These are phyloP conservation scores for Pontederia crassipes DNA, from an alignment of 176 grass and related monocot species.

Conservation along the genomic window DNA sequence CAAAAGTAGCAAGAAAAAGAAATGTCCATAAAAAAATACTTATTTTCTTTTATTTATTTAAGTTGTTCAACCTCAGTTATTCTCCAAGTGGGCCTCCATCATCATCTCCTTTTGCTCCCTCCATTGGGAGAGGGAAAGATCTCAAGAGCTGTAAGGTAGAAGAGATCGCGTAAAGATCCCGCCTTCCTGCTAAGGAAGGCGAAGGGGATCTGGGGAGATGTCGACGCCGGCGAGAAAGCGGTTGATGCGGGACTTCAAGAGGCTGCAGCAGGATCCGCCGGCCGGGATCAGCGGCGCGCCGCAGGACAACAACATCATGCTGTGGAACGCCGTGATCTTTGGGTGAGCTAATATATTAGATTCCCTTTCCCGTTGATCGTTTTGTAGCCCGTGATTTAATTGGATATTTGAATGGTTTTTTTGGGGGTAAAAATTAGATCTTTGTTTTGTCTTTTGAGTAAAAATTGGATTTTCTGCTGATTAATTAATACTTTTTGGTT, in stretches of 20 bases:
- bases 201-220: slow-evolving; percentile 28
- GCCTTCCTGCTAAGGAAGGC: neutral
- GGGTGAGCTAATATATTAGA: slow-evolving; percentile 21
- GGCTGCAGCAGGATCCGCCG: slow-evolving; percentile 88
- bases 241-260: slow-evolving; percentile 92
- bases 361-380: neutral
- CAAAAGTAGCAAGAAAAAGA: too few relatives aligned
- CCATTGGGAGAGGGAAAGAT: too few relatives aligned
- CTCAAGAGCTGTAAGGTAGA: too few relatives aligned
- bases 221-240: slow-evolving; percentile 93
- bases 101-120: too few relatives aligned
- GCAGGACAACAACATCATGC: slow-evolving; percentile 92
- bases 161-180: too few relatives aligned
- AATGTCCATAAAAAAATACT: too few relatives aligned
- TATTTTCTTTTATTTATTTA: too few relatives aligned
- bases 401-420: slow-evolving; percentile 25
- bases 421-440: slow-evolving; percentile 13
- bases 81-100: too few relatives aligned
- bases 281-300: slow-evolving; percentile 83
- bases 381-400: neutral
- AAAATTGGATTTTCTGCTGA: too few relatives aligned
- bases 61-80: too few relatives aligned
- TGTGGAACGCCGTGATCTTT: slow-evolving; percentile 95
- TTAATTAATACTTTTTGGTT: slow-evolving; percentile 8
- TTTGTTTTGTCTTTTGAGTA: neutral